Evolutionary conservation across 1,284 basidiomycete species (phyloP).

Genomic region (Trichosporon faecale): DNA sequence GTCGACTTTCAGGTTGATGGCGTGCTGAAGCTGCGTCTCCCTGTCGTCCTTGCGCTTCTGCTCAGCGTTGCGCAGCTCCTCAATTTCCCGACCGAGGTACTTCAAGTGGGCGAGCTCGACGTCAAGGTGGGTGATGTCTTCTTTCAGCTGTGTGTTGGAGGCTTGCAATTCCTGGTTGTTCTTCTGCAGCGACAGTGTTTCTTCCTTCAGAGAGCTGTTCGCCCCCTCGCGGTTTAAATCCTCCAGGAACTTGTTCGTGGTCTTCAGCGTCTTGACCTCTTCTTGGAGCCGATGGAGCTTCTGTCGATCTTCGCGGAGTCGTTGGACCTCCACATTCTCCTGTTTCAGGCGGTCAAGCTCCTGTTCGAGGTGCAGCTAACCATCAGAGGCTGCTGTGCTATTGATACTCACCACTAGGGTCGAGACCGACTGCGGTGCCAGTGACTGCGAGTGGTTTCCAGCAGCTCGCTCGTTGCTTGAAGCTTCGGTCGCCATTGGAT

Average conservation of each 20-base stretch:
- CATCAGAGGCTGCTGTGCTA: neutral
- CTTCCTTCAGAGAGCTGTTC: neutral
- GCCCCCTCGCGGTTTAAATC: neutral
- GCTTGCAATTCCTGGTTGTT: neutral
- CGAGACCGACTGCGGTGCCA: neutral
- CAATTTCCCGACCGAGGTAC: neutral
- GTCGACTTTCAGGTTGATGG: neutral
- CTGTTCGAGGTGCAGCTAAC: neutral
- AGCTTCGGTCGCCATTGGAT: neutral
- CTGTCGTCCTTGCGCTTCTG: neutral
- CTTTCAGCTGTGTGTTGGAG: neutral
- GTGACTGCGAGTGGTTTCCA: neutral
- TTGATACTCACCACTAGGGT: neutral
- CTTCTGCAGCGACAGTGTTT: neutral
- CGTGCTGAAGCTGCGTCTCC: neutral
- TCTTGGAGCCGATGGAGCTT: neutral
- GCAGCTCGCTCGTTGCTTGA: neutral
- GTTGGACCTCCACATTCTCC: neutral
- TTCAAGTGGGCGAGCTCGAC: neutral
- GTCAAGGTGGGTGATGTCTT: neutral
- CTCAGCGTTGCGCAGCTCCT: neutral
- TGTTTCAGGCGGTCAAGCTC: neutral
- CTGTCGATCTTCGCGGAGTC: neutral
- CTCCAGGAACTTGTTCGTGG: neutral
- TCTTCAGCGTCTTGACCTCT: neutral